Evolutionary conservation across 2,329 filamentous ascomycete genomes (phyloP).

Genomic region (Aureobasidium sp.): DNA sequence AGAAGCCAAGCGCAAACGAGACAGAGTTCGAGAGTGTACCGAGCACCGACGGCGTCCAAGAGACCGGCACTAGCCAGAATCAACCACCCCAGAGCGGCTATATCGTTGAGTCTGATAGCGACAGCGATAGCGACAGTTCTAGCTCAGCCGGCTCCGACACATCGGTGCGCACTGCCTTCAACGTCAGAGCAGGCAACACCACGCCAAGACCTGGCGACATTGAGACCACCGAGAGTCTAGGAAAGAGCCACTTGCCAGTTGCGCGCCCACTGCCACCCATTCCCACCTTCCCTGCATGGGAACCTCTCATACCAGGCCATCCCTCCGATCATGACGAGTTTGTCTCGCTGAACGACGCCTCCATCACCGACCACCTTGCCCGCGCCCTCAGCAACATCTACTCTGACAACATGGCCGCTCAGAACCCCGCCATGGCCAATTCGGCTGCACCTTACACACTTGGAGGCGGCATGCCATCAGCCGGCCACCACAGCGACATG

Average conservation of each 20-base stretch:
- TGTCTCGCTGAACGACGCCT: slow-evolving; percentile 5
- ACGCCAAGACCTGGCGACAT: background rate
- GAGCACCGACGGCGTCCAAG: background rate
- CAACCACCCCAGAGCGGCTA: background rate
- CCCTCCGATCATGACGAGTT: background rate
- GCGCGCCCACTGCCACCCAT: background rate
- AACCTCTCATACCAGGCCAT: background rate
- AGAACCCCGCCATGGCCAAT: slow-evolving; percentile 16
- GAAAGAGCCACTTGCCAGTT: background rate
- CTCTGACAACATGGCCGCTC: slow-evolving; percentile 16
- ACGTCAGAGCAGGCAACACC: background rate
- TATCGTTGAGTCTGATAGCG: background rate
- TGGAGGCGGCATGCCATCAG: slow-evolving; percentile 26
- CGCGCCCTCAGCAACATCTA: background rate
- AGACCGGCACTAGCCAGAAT: background rate
- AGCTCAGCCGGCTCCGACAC: background rate
- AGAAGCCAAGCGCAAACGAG: background rate
- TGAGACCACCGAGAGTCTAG: background rate
- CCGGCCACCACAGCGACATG: slow-evolving; percentile 34
- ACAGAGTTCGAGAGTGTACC: background rate
- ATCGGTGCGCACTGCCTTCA: background rate
- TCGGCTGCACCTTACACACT: slow-evolving; percentile 16
- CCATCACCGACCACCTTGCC: background rate
- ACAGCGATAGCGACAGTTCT: background rate
- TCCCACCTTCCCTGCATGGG: background rate